A percentile compares a stretch with the other conserved stretches of the same genome.
These are phyloP conservation scores for Crepidotus variabilis DNA, from an alignment of 768 basidiomycete genomes.

Conservation along the genomic window DNA sequence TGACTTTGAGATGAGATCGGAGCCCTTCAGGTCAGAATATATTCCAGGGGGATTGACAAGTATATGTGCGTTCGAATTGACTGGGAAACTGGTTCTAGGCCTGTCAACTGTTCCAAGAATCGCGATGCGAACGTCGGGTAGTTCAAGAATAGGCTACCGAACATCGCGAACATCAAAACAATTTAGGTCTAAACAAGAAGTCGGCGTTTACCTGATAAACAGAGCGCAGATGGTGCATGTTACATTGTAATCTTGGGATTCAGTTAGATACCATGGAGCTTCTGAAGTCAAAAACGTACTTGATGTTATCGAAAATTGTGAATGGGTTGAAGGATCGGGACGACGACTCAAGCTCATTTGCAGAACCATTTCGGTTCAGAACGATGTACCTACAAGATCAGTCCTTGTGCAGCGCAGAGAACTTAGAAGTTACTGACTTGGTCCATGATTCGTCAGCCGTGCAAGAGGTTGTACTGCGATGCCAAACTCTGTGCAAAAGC, in stretches of 20 bases:
- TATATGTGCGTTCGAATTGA: conserved; percentile 66
- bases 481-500: conserved; percentile 61
- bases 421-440: conserved; percentile 41
- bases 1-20: conserved; percentile 10
- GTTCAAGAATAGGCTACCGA: conserved; percentile 59
- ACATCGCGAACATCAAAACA: neutral
- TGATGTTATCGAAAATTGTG: conserved; percentile 69
- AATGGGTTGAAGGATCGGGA: conserved; percentile 69
- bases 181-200: neutral
- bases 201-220: conserved; percentile 51
- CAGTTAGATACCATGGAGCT: neutral
- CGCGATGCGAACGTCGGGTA: conserved; percentile 70
- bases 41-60: conserved; percentile 72
- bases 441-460: conserved; percentile 83
- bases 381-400: conserved; percentile 56
- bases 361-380: conserved; percentile 71
- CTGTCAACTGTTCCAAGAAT: conserved; percentile 64
- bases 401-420: conserved; percentile 1
- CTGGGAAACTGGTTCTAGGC: conserved; percentile 49
- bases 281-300: conserved; percentile 39
- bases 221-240: conserved; percentile 65
- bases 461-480: conserved; percentile 64
- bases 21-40: conserved; percentile 21
- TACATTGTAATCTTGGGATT: conserved; percentile 56
- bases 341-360: conserved; percentile 64